Percentiles rank a stretch among this genome's conserved stretches.
Evolutionary conservation across 345 rosid species (phyloP).

Genomic region (Iberis pinnata): DNA sequence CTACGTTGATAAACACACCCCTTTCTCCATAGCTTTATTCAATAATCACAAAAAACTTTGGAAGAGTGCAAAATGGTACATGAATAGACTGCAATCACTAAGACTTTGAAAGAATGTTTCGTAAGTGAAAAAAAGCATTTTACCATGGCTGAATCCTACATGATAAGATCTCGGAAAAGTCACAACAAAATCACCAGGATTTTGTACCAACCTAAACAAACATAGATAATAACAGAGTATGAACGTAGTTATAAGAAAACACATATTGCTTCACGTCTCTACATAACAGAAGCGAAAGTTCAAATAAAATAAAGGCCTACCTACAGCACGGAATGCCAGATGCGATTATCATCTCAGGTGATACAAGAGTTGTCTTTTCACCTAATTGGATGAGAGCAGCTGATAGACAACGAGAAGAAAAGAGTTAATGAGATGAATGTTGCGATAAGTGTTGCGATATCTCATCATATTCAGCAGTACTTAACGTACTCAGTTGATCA

Average conservation of each 20-base stretch:
- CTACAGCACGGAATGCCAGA: slow-evolving; percentile 96
- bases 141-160: slow-evolving; percentile 99
- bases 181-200: slow-evolving; percentile 99
- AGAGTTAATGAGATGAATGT: slow-evolving; percentile 12
- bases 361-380: slow-evolving; percentile 95
- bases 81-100: slow-evolving; percentile 16
- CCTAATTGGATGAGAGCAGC: slow-evolving; percentile 86
- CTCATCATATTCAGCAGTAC: slow-evolving; percentile 6
- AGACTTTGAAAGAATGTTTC: slow-evolving; percentile 23
- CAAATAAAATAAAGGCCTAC: slow-evolving; percentile 37
- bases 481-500: slow-evolving; percentile 67
- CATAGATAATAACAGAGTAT: slow-evolving; percentile 19
- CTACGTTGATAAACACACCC: slow-evolving; percentile 17
- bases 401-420: slow-evolving; percentile 30
- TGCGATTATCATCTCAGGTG: slow-evolving; percentile 74
- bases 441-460: neutral
- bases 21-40: slow-evolving; percentile 10
- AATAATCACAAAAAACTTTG: slow-evolving; percentile 13
- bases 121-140: slow-evolving; percentile 33
- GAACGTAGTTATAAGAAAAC: slow-evolving; percentile 19
- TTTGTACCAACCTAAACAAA: slow-evolving; percentile 74
- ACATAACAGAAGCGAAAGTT: slow-evolving; percentile 5
- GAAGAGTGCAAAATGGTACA: slow-evolving; percentile 13
- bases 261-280: slow-evolving; percentile 10
- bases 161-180: slow-evolving; percentile 99